Evolutionary conservation across 2,329 filamentous ascomycete genomes (phyloP).

Genomic region (Colletotrichum cereale): DNA sequence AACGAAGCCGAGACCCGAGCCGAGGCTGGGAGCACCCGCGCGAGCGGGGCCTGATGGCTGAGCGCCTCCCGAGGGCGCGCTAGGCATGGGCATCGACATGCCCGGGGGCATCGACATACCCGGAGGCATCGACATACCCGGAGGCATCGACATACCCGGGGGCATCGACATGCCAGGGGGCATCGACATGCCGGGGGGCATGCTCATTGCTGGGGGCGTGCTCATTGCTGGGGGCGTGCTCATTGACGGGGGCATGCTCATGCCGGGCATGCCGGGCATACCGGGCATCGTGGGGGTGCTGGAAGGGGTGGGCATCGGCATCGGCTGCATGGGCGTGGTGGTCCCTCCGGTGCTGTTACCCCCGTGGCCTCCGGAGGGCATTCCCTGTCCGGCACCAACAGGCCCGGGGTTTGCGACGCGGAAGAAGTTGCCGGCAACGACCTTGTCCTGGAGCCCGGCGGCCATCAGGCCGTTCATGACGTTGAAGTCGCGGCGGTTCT

Average conservation of each 20-base stretch:
- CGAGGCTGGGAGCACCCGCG: slow-evolving; percentile 6
- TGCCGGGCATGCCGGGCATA: slow-evolving; percentile 29
- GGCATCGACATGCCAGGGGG: slow-evolving; percentile 27
- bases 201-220: slow-evolving; percentile 22
- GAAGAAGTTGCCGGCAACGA: slow-evolving; percentile 55
- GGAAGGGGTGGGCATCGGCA: slow-evolving; percentile 10
- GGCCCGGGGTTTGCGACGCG: slow-evolving; percentile 53
- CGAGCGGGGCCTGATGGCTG: slow-evolving; percentile 27
- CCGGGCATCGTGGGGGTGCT: slow-evolving; percentile 26
- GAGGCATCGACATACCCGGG: slow-evolving; percentile 26
- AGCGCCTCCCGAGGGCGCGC: slow-evolving; percentile 15
- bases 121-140: slow-evolving; percentile 25
- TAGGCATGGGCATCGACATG: slow-evolving; percentile 33
- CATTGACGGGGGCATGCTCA: slow-evolving; percentile 31
- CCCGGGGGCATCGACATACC: slow-evolving; percentile 31
- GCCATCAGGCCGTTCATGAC: slow-evolving; percentile 46
- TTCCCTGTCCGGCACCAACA: slow-evolving; percentile 34
- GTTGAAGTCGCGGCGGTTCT: slow-evolving; percentile 50
- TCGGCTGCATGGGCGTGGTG: slow-evolving; percentile 3
- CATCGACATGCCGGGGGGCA: slow-evolving; percentile 28
- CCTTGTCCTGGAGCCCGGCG: slow-evolving; percentile 48
- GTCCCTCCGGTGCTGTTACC: slow-evolving; percentile 23
- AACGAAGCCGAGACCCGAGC: slow-evolving; percentile 14
- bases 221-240: slow-evolving; percentile 29
- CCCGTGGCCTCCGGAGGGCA: slow-evolving; percentile 12